Evolutionary conservation across 441 rosid genomes (phyloP).

Genomic region (Euphorbia schlechtendalii): DNA sequence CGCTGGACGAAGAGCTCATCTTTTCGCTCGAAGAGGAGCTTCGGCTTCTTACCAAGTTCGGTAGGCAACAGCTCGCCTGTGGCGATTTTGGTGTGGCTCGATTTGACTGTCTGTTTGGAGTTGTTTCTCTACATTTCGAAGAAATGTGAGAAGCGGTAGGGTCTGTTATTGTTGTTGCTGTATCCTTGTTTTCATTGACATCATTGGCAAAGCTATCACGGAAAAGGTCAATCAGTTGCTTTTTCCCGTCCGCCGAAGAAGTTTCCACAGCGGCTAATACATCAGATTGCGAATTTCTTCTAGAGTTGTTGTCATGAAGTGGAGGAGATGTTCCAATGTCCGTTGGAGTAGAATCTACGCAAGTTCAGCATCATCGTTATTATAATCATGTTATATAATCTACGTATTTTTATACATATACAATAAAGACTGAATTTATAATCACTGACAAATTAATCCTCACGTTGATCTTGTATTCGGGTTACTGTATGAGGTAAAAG

Average conservation of each 20-base stretch:
- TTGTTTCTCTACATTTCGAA: slow-evolving; percentile 13
- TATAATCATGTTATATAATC: not conserved
- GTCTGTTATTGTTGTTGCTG: slow-evolving; percentile 16
- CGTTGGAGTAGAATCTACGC: slow-evolving; percentile 38
- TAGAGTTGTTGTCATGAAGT: slow-evolving; percentile 26
- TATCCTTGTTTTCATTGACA: slow-evolving; percentile 10
- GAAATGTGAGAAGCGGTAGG: slow-evolving; percentile 17
- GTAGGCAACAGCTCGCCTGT: slow-evolving; percentile 42
- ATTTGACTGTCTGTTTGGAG: slow-evolving; percentile 16
- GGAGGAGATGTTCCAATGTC: slow-evolving; percentile 26
- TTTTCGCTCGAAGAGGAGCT: slow-evolving; percentile 23
- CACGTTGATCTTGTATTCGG: no score
- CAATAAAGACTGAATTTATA: no score
- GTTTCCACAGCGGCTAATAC: slow-evolving; percentile 24
- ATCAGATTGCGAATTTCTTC: slow-evolving; percentile 16
- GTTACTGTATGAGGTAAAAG: no score
- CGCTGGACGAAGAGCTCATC: slow-evolving; percentile 13
- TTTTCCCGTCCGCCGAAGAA: slow-evolving; percentile 34
- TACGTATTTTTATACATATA: not conserved
- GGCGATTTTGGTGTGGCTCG: slow-evolving; percentile 25
- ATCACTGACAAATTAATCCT: no score
- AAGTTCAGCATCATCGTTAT: not conserved
- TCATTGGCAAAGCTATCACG: slow-evolving; percentile 30
- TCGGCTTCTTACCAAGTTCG: slow-evolving; percentile 36
- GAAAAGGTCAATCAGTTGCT: slow-evolving; percentile 53